Evolutionary conservation across 2,329 filamentous ascomycete genomes (phyloP), one percentile per base, ranked within the genome.

Genomic region (Chaetomiaceae sp.): DNA sequence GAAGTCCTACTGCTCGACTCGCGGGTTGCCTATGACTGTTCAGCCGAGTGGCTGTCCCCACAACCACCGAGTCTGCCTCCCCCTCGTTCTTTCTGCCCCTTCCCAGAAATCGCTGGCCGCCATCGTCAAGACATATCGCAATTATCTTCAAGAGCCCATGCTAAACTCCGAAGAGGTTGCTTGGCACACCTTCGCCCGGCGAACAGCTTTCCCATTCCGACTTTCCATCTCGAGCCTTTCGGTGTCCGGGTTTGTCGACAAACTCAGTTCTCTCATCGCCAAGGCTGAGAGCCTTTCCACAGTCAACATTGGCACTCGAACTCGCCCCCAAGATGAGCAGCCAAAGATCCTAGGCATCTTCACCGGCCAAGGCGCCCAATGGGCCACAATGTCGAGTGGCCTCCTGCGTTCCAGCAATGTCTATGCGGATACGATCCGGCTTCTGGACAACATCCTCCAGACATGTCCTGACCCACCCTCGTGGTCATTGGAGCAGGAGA

Each of bases 281-380:
- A 57, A 57, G 13, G 32, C 55, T 1, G 36, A 48, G 16, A 38
- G 20, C 21, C 58, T 14, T 14, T 43, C 29, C 8, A 41, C 9
- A 16, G 18, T 8, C 37, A 54, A 14, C 6, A 54, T 55, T n/a
- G 61, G 62, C 1, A 57, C 46, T 11, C 66, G 69, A 3, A 58
- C 58, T 3, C 61, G 64, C 7, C 44, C 56, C 0, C 21, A 48
- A 0, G 38, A 55, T 3, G 51, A 55, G 10, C 44, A 51, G n/a
- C 61, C 64, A 1, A 66, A 58, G 29, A 60, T 65, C 30, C 46
- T 66, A 6, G 61, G 62, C 34, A 61, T 72, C 21, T 76, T 75
- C 61, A 75, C 72, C 0, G 73, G 74, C 5, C 74, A 76, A 51
- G 74, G 74, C 2, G 72, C 73, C 0, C 73, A 76, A 44, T 76